Percentiles rank a stretch among this genome's conserved stretches.
Evolutionary conservation across 2,329 filamentous ascomycete species (phyloP).

Genomic region (Sordariomycetes sp.): DNA sequence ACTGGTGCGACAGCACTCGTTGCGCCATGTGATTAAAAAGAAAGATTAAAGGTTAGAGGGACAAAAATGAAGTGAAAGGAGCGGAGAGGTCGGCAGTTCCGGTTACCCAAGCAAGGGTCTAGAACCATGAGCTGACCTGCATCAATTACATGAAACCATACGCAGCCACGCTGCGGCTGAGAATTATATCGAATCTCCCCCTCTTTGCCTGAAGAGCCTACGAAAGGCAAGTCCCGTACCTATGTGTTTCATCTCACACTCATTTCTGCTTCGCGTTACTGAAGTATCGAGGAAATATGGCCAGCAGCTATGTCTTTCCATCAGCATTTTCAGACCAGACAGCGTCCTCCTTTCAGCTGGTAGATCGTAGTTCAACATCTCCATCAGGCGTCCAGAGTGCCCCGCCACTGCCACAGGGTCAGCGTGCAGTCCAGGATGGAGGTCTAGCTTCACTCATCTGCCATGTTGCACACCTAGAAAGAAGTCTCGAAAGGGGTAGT

Average conservation of each 20-base stretch:
- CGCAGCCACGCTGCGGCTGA: neutral
- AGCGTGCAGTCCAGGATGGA: neutral
- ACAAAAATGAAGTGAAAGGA: neutral
- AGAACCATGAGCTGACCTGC: neutral
- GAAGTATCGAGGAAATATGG: neutral
- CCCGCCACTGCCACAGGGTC: neutral
- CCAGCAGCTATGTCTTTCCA: neutral
- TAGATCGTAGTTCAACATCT: no score
- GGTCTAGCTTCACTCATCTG: neutral
- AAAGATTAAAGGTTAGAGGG: no score
- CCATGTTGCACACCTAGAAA: neutral
- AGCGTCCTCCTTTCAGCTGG: neutral
- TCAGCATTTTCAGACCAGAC: neutral
- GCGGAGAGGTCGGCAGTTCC: neutral
- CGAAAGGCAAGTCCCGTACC: no score
- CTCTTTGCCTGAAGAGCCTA: no score
- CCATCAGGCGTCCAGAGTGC: no score
- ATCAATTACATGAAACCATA: neutral
- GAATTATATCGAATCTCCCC: no score
- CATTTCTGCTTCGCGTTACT: neutral
- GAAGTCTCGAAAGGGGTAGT: neutral
- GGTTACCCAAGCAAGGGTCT: neutral
- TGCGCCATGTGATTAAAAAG: no score
- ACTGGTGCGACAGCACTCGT: no score
- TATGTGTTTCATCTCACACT: no score